Conservation (phyloP, 768 basidiomycete genomes). For the Auricularia sp. region DNA sequence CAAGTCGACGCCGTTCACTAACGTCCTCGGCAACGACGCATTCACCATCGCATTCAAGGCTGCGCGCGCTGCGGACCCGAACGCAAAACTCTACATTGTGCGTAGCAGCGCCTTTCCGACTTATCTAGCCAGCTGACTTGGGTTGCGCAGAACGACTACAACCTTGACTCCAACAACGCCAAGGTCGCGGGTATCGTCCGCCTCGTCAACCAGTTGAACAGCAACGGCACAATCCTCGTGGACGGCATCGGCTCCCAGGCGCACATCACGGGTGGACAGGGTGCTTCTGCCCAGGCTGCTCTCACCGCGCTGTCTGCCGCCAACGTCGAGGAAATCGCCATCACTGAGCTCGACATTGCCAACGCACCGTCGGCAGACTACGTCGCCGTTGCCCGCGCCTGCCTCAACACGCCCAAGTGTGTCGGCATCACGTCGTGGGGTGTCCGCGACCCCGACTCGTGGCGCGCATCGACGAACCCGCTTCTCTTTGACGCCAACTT, state of each 20-base stretch:
- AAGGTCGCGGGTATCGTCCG: slow-evolving; percentile 30
- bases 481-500: slow-evolving; percentile 38
- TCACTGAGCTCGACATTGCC: slow-evolving; percentile 37
- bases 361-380: slow-evolving; percentile 24
- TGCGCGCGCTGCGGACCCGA: slow-evolving; percentile 38
- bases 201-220: slow-evolving; percentile 34
- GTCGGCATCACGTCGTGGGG: slow-evolving; percentile 42
- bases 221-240: slow-evolving; percentile 27
- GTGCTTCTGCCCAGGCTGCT: slow-evolving; percentile 32
- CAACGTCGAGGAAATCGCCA: slow-evolving; percentile 32
- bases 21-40: slow-evolving; percentile 40
- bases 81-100: slow-evolving; percentile 27
- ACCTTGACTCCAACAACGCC: slow-evolving; percentile 38
- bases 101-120: slow-evolving; percentile 4
- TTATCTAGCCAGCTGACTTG: neutral
- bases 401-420: slow-evolving; percentile 30
- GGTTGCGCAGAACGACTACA: slow-evolving; percentile 15
- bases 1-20: slow-evolving; percentile 36
- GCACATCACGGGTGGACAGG: slow-evolving; percentile 31
- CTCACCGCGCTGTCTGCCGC: slow-evolving; percentile 34
- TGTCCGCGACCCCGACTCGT: slow-evolving; percentile 39
- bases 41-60: slow-evolving; percentile 42
- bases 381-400: slow-evolving; percentile 34
- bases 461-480: slow-evolving; percentile 33
- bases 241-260: slow-evolving; percentile 42